These are phyloP conservation scores for Termitomyces sp. DNA, from an alignment of 1,284 basidiomycete genomes.

Conservation along the genomic window DNA sequence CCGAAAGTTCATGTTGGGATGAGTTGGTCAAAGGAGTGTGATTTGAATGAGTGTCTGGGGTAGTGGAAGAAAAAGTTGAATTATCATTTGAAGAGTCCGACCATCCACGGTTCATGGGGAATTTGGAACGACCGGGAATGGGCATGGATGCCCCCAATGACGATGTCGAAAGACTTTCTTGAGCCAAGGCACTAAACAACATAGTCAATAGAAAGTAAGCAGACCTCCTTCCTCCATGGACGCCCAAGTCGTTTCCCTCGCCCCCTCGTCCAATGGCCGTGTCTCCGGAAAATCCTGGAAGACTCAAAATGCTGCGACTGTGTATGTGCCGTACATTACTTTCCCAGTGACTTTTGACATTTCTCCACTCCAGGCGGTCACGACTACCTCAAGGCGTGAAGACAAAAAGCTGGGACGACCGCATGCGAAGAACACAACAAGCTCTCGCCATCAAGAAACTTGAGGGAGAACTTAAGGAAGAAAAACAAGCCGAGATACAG, in stretches of 20 bases:
- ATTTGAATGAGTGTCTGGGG: slow-evolving; percentile 9
- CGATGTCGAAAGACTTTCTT: slow-evolving; percentile 55
- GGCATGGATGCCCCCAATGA: slow-evolving; percentile 36
- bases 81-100: slow-evolving; percentile 19
- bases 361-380: slow-evolving; percentile 47
- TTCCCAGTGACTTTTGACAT: slow-evolving; percentile 5
- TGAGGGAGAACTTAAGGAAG: slow-evolving; percentile 66
- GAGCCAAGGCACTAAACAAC: slow-evolving; percentile 43
- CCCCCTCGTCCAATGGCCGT: slow-evolving; percentile 45
- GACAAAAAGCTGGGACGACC: slow-evolving; percentile 59
- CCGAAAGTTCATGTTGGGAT: slow-evolving; percentile 4
- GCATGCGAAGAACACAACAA: slow-evolving; percentile 64
- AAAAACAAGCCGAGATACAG: slow-evolving; percentile 63
- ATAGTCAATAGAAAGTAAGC: slow-evolving; percentile 15
- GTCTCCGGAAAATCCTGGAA: slow-evolving; percentile 52
- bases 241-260: slow-evolving; percentile 33
- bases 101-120: slow-evolving; percentile 21
- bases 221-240: slow-evolving; percentile 4
- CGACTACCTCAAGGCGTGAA: slow-evolving; percentile 62
- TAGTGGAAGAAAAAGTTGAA: slow-evolving; percentile 14
- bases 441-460: slow-evolving; percentile 67
- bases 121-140: slow-evolving; percentile 26
- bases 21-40: slow-evolving; percentile 13
- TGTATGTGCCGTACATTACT: slow-evolving; percentile 35
- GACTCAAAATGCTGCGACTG: slow-evolving; percentile 51